A percentile compares a stretch with the other conserved stretches of the same genome.
phyloP scores from a whole-genome alignment of 75 land plant species.

The Selaginella moellendorffii region DNA sequence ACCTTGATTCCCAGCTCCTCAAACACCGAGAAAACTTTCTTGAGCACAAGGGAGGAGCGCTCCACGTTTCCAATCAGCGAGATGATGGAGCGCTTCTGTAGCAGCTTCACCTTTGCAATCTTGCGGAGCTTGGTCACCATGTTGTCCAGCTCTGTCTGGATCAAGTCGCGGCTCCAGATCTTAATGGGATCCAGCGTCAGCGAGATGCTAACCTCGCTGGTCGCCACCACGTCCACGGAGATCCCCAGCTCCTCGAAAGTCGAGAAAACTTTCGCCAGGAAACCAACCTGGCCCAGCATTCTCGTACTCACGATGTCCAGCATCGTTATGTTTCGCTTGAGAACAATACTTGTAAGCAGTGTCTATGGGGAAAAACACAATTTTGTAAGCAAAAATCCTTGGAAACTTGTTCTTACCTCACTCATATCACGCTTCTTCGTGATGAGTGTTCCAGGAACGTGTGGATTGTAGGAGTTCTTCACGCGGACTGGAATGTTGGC shows the following conservation, averaged over 20 bases:
- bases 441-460: slow-evolving; percentile 91
- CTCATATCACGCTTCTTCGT: slow-evolving; percentile 64
- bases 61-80: slow-evolving; percentile 93
- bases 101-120: slow-evolving; percentile 73
- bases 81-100: slow-evolving; percentile 71
- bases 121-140: slow-evolving; percentile 67
- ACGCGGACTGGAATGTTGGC: slow-evolving; percentile 90
- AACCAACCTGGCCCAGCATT: slow-evolving; percentile 97
- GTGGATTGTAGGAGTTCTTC: slow-evolving; percentile 87
- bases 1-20: slow-evolving; percentile 60
- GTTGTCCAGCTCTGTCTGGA: slow-evolving; percentile 81
- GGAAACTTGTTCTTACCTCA: too few relatives aligned
- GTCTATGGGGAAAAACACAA: too few relatives aligned
- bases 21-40: slow-evolving; percentile 77
- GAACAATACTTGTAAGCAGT: slow-evolving; percentile 69
- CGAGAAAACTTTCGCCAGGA: slow-evolving; percentile 41
- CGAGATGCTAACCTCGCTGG: slow-evolving; percentile 98
- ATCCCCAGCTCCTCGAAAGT: slow-evolving; percentile 55
- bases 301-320: slow-evolving; percentile 95
- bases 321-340: slow-evolving; percentile 86
- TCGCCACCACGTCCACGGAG: slow-evolving; percentile 95
- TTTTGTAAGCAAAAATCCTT: too few relatives aligned
- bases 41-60: slow-evolving; percentile 69
- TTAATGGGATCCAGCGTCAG: slow-evolving; percentile 92
- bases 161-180: slow-evolving; percentile 81